These are phyloP conservation scores for Exophiala oligosperma DNA, from an alignment of 2,329 filamentous ascomycete genomes.

Conservation along the genomic window DNA sequence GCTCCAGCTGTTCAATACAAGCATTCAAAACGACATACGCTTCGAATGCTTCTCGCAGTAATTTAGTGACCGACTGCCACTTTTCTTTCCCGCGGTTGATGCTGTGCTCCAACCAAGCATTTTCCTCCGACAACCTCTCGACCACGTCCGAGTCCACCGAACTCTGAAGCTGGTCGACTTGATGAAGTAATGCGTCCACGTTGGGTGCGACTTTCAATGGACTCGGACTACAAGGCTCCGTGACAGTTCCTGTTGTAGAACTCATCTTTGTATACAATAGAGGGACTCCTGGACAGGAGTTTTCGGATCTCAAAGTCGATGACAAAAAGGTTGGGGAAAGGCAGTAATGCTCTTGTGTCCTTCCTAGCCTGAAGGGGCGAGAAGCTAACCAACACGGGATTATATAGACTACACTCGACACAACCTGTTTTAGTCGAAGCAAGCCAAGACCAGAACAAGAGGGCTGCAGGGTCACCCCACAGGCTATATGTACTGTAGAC, in stretches of 20 bases:
- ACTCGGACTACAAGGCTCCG: background rate
- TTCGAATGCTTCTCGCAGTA: slow-evolving; percentile 9
- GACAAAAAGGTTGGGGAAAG: background rate
- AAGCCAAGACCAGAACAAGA: background rate
- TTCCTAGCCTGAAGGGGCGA: background rate
- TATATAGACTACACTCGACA: background rate
- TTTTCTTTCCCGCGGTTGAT: slow-evolving; percentile 5
- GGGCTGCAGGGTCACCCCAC: background rate
- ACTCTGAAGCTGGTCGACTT: slow-evolving; percentile 5
- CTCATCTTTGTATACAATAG: background rate
- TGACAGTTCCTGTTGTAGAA: background rate
- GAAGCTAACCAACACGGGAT: background rate
- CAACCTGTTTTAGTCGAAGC: background rate
- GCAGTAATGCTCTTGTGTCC: background rate
- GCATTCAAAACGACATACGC: slow-evolving; percentile 6
- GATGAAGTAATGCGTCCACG: slow-evolving; percentile 4
- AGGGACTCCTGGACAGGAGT: background rate
- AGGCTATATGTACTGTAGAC: background rate
- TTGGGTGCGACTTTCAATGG: slow-evolving; percentile 1
- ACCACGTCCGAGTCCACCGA: background rate
- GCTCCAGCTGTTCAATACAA: slow-evolving; percentile 3
- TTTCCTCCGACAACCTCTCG: slow-evolving; percentile 6
- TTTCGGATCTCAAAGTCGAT: background rate
- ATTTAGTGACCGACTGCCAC: background rate
- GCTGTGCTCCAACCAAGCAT: slow-evolving; percentile 2